Percentiles rank a stretch among this genome's conserved stretches.
Conservation (phyloP, 176 grass and related monocot species). For the Chloris gayana region DNA sequence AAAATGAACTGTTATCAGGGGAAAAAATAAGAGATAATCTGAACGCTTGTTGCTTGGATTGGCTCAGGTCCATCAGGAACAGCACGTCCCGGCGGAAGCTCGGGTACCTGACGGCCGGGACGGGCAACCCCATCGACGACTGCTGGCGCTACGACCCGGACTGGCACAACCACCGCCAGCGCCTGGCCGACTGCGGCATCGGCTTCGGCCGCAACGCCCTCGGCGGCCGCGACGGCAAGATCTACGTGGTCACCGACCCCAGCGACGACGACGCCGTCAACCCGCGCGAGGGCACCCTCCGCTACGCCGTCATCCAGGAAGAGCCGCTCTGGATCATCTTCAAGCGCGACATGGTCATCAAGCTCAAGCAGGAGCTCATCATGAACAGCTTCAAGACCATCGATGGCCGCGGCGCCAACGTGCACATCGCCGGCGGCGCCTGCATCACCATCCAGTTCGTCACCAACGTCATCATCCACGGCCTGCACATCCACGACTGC, state of each 20-base stretch:
- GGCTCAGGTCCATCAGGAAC: constrained; percentile 63
- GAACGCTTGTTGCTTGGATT: neutral
- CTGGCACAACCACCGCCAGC: constrained; percentile 77
- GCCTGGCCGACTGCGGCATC: constrained; percentile 73
- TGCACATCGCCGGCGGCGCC: constrained; percentile 80
- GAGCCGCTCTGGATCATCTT: constrained; percentile 96
- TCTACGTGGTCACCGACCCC: constrained; percentile 71
- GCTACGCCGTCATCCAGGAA: constrained; percentile 70
- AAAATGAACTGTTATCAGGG: neutral
- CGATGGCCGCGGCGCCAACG: constrained; percentile 73
- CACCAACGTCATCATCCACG: constrained; percentile 85
- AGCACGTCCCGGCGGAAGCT: constrained; percentile 58
- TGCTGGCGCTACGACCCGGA: constrained; percentile 78
- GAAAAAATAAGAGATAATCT: neutral
- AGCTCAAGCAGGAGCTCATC: constrained; percentile 75
- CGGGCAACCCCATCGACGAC: constrained; percentile 81
- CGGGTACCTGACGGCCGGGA: constrained; percentile 70
- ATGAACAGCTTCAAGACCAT: constrained; percentile 98
- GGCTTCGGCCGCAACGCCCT: constrained; percentile 85
- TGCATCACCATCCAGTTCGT: constrained; percentile 85
- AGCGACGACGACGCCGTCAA: constrained; percentile 65
- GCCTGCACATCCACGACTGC: constrained; percentile 86
- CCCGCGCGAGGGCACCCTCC: constrained; percentile 71
- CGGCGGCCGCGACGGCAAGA: constrained; percentile 70
- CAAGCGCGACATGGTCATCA: constrained; percentile 93